Conservation (phyloP, 2,329 filamentous ascomycete species). For the Claviceps monticola region DNA sequence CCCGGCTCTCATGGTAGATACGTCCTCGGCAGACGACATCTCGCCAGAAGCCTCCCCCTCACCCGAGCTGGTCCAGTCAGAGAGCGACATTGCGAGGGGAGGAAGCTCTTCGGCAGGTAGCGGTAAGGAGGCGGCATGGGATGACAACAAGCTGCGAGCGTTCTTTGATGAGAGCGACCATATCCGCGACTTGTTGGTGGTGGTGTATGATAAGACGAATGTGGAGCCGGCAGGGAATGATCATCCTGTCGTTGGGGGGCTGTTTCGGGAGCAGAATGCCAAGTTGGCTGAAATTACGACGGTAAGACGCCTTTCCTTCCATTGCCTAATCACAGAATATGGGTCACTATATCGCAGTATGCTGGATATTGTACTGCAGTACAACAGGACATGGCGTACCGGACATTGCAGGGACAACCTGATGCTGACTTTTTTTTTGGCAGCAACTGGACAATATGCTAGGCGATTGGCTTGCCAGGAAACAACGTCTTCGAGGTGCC, state of each 20-base stretch:
- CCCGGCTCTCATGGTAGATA: slow-evolving; percentile 56
- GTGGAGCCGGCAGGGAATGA: slow-evolving; percentile 67
- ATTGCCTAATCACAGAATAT: too few relatives aligned
- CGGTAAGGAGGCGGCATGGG: slow-evolving; percentile 50
- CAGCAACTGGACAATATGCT: slow-evolving; percentile 77
- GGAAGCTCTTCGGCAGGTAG: slow-evolving; percentile 21
- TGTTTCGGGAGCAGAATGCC: slow-evolving; percentile 81
- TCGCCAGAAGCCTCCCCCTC: slow-evolving; percentile 53
- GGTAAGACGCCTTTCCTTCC: slow-evolving; percentile 27
- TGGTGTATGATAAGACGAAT: slow-evolving; percentile 86
- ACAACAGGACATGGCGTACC: not conserved
- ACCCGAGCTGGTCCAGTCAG: slow-evolving; percentile 40
- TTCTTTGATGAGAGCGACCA: slow-evolving; percentile 87
- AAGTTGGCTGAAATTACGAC: slow-evolving; percentile 76
- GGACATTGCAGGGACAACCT: not conserved
- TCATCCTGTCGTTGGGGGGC: slow-evolving; percentile 64
- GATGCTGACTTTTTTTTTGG: not conserved
- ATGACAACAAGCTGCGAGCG: slow-evolving; percentile 68
- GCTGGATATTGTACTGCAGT: too few relatives aligned
- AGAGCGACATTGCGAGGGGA: slow-evolving; percentile 24
- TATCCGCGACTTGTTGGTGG: slow-evolving; percentile 75
- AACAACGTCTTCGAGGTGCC: slow-evolving; percentile 46
- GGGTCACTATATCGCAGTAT: too few relatives aligned
- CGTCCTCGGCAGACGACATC: slow-evolving; percentile 53
- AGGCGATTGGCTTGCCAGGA: slow-evolving; percentile 62